Base-by-base conservation (phyloP, 2,329 filamentous ascomycete species). In the Xylaria sp. region DNA sequence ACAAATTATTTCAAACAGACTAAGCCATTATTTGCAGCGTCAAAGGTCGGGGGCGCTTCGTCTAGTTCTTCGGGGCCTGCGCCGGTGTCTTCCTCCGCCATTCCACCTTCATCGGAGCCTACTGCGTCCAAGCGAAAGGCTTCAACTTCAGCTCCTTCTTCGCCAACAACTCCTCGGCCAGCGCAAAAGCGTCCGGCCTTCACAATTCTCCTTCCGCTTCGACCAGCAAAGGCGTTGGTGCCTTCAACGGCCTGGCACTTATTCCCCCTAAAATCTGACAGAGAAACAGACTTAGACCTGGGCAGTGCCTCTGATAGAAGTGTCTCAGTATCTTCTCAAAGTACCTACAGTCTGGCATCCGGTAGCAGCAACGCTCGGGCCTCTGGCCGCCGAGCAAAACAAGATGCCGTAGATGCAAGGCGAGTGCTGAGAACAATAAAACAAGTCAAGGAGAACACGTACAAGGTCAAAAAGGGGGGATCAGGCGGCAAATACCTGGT, bases 401-500 rank as follows among this genome's bases (percentile, higher is more conserved):
- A 34, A 58, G 64, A 67, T 54, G 45, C 24, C 6, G 30, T 27
- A 1, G 63, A 65, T 51, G 50, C 12, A 17, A 53, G 21, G 14
- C 45, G 64, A 47, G 64, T 67, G 34, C 47, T 67, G 4, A 21
- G 19, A 53, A 67, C 59, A 34, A 62, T 67, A 62, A 51, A 48
- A 47, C 58, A 66, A 39, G 24, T 62, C 45, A 51, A 48, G n/a
- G 19, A 58, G 0, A 17, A 27, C 32, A 58, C 24, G 12, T 62
- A 58, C 12, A 47, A 39, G 19, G 32, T 47, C 42, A 54, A 58
- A 14, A 67, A 67, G 8, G 59, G 54, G 2, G 59, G 58, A 3
- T 34, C n/a, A 24, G 34, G 47, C 7, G 64, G 64, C 0, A 67
- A 62, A 12, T 62, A 58, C 45, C 21, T 67, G 27, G n/a, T 67